Percentiles rank a stretch among this genome's conserved stretches.
Conservation (phyloP, 495 filamentous ascomycete species). For the Talaromyces liani region DNA sequence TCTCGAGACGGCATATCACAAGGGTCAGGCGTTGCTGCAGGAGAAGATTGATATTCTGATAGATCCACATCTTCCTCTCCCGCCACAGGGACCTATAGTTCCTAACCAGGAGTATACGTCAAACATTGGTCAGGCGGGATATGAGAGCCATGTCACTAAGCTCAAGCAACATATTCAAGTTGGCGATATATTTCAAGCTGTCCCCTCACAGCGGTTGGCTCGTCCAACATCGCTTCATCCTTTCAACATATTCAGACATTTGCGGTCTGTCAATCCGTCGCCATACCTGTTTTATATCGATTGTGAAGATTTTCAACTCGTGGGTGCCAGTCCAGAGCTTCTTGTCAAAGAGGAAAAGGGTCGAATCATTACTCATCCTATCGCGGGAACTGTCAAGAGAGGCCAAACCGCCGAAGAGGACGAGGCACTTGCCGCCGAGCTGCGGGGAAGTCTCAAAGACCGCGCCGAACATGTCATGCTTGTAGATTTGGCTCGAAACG, state of each 20-base stretch:
- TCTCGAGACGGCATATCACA: constrained; percentile 54
- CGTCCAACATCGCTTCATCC: constrained; percentile 85
- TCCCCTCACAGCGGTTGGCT: constrained; percentile 87
- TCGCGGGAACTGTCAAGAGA: constrained; percentile 88
- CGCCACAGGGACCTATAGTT: constrained; percentile 63
- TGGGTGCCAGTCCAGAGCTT: constrained; percentile 89
- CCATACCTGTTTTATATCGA: constrained; percentile 96
- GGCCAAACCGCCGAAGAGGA: constrained; percentile 77
- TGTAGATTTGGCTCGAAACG: constrained; percentile 94
- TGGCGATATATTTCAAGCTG: constrained; percentile 95
- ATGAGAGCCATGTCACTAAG: constrained; percentile 72
- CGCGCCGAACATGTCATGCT: constrained; percentile 98
- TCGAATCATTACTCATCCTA: constrained; percentile 91
- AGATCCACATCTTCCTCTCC: constrained; percentile 66
- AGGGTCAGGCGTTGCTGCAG: constrained; percentile 54
- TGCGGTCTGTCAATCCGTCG: constrained; percentile 91
- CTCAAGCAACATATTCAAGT: constrained; percentile 82
- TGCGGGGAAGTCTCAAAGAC: constrained; percentile 80
- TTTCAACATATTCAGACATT: constrained; percentile 96
- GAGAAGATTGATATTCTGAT: constrained; percentile 61
- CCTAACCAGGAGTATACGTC: constrained; percentile 75
- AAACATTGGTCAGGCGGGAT: constrained; percentile 83
- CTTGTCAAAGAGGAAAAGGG: constrained; percentile 84
- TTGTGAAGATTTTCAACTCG: constrained; percentile 85
- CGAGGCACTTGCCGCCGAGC: constrained; percentile 65